phyloP scores from a whole-genome alignment of 129 eudicot species.

The Ambrosia artemisiifolia region DNA sequence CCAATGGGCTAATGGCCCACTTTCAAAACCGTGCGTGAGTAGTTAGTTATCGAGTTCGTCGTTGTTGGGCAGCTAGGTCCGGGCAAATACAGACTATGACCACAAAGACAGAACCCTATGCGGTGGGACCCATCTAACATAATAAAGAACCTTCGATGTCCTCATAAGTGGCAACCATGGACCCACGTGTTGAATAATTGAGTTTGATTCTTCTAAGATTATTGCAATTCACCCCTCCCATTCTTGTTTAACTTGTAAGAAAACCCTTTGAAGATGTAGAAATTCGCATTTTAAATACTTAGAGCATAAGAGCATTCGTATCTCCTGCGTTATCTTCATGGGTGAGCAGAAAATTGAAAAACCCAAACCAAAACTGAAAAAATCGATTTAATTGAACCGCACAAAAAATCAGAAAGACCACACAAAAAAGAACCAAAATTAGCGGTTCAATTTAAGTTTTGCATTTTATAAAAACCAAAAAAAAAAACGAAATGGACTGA shows the following conservation, averaged over 20 bases:
- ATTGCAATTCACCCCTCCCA: neutral
- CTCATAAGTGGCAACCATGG: conserved; percentile 20
- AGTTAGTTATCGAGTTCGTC: conserved; percentile 8
- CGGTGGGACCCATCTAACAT: conserved; percentile 4
- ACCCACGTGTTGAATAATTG: conserved; percentile 6
- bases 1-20: too few relatives aligned
- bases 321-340: too few relatives aligned
- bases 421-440: too few relatives aligned
- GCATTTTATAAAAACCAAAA: too few relatives aligned
- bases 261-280: neutral
- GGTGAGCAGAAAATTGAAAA: too few relatives aligned
- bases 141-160: conserved; percentile 26
- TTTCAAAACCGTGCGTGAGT: neutral
- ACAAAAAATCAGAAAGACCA: too few relatives aligned
- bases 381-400: too few relatives aligned
- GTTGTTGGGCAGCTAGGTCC: conserved; percentile 12
- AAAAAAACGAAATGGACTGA: too few relatives aligned
- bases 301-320: too few relatives aligned
- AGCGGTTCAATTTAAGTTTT: too few relatives aligned
- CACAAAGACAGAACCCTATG: conserved; percentile 30
- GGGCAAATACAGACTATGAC: conserved; percentile 41
- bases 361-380: too few relatives aligned
- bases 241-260: neutral
- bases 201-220: neutral
- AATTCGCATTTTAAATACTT: neutral